Evolutionary conservation across 2,329 filamentous ascomycete species (phyloP).

Genomic region (Cadophora malorum): DNA sequence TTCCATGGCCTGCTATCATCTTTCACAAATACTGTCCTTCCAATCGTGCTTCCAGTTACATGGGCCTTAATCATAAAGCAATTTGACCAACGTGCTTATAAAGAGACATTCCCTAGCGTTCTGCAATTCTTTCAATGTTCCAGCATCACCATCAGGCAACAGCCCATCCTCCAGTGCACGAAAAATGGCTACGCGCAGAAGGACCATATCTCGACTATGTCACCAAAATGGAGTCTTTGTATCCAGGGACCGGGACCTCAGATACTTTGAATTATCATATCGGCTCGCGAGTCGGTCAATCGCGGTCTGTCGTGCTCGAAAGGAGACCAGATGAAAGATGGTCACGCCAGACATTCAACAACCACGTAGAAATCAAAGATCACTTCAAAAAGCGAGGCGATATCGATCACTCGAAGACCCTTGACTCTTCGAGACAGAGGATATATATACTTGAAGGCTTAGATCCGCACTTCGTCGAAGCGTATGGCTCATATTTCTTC

Average conservation of each 20-base stretch:
- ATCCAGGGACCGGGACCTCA: constrained; percentile 10
- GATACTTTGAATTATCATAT: constrained; percentile 21
- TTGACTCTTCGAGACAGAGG: neutral
- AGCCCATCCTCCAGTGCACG: neutral
- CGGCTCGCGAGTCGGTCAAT: constrained; percentile 22
- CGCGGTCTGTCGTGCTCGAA: constrained; percentile 18
- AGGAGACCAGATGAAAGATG: neutral
- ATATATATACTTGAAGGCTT: constrained; percentile 26
- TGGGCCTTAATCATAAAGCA: too few relatives aligned
- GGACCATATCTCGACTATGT: constrained; percentile 23
- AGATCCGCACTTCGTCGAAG: constrained; percentile 23
- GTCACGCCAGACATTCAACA: neutral
- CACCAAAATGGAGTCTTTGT: constrained; percentile 7
- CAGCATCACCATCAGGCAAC: neutral
- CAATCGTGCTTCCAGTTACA: too few relatives aligned
- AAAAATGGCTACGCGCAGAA: constrained; percentile 22
- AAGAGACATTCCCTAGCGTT: neutral
- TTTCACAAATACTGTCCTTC: too few relatives aligned
- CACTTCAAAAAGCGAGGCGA: neutral
- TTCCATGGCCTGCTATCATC: too few relatives aligned
- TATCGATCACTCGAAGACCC: neutral
- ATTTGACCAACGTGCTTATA: neutral
- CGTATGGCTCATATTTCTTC: constrained; percentile 22
- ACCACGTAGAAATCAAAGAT: neutral
- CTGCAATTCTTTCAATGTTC: neutral